Conservation (phyloP, 2,329 filamentous ascomycete species). For the Ilyonectria mors-panacis region DNA sequence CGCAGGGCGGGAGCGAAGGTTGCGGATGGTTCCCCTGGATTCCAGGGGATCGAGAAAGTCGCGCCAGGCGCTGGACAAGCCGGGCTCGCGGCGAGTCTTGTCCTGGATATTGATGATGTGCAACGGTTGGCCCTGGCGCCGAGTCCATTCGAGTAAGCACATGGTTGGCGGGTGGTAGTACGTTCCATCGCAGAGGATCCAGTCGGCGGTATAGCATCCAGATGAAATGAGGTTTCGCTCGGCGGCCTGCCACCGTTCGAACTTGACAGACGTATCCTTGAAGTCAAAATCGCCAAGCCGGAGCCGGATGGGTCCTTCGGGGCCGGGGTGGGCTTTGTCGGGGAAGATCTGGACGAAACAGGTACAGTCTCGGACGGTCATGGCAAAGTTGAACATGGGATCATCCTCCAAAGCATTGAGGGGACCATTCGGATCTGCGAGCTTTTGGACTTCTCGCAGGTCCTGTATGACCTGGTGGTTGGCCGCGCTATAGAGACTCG, state of each 20-base stretch:
- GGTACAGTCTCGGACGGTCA: conserved; percentile 87
- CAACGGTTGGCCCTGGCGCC: conserved; percentile 36
- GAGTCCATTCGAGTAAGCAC: conserved; percentile 53
- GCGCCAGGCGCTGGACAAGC: conserved; percentile 31
- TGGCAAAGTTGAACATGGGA: conserved; percentile 74
- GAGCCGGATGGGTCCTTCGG: conserved; percentile 60
- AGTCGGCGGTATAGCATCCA: conserved; percentile 76
- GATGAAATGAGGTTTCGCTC: conserved; percentile 75
- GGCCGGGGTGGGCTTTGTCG: conserved; percentile 31
- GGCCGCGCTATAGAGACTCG: conserved; percentile 48
- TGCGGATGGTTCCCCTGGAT: conserved; percentile 15
- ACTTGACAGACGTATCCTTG: conserved; percentile 78
- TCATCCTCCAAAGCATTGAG: conserved; percentile 58
- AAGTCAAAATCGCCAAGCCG: conserved; percentile 84
- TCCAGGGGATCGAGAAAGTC: conserved; percentile 16
- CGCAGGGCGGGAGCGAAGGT: conserved; percentile 36
- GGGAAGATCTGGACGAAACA: conserved; percentile 75
- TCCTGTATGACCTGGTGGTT: conserved; percentile 54
- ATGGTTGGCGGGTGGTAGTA: conserved; percentile 56
- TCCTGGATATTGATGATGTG: conserved; percentile 42
- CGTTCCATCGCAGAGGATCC: conserved; percentile 52
- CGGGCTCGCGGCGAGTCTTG: conserved; percentile 35
- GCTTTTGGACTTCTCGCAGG: conserved; percentile 56
- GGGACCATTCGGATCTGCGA: conserved; percentile 61
- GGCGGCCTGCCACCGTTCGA: conserved; percentile 76